Conservation (phyloP, 345 rosid genomes). For the Salix exigua region DNA sequence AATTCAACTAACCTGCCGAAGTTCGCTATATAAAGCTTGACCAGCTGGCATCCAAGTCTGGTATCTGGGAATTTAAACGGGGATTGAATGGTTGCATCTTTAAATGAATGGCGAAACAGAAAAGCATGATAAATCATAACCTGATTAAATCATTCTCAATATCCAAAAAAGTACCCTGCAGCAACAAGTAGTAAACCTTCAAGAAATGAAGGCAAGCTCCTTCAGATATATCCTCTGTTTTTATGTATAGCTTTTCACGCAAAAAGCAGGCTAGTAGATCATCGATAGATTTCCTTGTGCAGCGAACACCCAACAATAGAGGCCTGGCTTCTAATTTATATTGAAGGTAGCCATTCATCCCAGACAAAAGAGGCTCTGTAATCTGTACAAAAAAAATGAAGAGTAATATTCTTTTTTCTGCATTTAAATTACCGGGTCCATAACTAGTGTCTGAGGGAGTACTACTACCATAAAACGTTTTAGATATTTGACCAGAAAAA, state of each 20-base stretch:
- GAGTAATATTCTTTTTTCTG: slow-evolving; percentile 62
- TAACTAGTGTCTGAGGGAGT: slow-evolving; percentile 34
- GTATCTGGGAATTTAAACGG: slow-evolving; percentile 39
- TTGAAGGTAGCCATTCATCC: slow-evolving; percentile 48
- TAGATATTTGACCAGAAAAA: slow-evolving; percentile 22
- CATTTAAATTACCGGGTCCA: slow-evolving; percentile 41
- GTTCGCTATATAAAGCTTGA: slow-evolving; percentile 67
- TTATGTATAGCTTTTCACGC: slow-evolving; percentile 50
- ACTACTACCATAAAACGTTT: slow-evolving; percentile 16
- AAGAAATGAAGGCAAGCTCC: slow-evolving; percentile 75
- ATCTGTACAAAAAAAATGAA: slow-evolving; percentile 76
- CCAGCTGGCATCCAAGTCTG: slow-evolving; percentile 66
- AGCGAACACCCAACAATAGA: slow-evolving; percentile 37
- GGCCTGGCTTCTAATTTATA: slow-evolving; percentile 35
- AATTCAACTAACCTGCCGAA: slow-evolving; percentile 76
- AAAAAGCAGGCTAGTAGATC: slow-evolving; percentile 49
- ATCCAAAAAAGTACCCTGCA: slow-evolving; percentile 57
- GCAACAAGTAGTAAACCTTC: slow-evolving; percentile 51
- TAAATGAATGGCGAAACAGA: slow-evolving; percentile 40
- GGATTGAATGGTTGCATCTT: slow-evolving; percentile 30
- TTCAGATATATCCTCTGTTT: slow-evolving; percentile 71
- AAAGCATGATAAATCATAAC: slow-evolving; percentile 63
- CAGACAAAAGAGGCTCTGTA: slow-evolving; percentile 64
- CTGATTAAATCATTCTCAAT: slow-evolving; percentile 62
- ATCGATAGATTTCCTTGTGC: slow-evolving; percentile 53